Evolutionary conservation across 257 asterid species (phyloP).

Genomic region (Cynanchum wilfordii): DNA sequence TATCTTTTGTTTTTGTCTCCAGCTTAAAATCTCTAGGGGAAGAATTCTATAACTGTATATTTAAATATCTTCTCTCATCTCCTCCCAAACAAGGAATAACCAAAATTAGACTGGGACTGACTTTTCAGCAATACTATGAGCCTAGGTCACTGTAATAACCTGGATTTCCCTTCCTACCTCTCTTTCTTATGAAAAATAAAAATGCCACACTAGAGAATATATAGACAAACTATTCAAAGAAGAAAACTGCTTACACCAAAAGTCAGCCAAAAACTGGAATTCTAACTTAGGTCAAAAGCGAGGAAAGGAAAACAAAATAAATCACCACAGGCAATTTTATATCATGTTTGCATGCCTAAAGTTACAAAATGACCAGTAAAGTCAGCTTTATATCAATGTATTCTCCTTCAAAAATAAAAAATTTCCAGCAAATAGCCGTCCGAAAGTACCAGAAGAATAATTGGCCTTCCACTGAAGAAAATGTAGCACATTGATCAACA

Average conservation of each 20-base stretch:
- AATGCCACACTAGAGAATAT: neutral
- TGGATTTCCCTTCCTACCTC: neutral
- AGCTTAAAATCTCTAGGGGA: neutral
- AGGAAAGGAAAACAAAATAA: neutral
- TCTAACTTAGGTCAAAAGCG: neutral
- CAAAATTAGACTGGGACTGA: neutral
- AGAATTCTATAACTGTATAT: neutral
- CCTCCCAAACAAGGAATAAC: neutral
- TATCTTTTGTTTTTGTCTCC: neutral
- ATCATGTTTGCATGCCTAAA: neutral
- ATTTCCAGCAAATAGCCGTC: neutral
- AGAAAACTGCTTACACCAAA: neutral
- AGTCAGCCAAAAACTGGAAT: neutral
- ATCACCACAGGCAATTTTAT: neutral
- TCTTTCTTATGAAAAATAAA: neutral
- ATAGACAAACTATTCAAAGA: neutral
- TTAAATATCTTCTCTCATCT: neutral
- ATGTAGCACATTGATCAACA: neutral
- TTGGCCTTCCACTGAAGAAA: neutral
- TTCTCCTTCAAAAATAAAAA: neutral
- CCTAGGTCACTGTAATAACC: neutral
- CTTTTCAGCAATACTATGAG: neutral
- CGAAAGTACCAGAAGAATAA: neutral
- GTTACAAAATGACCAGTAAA: neutral
- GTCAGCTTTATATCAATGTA: neutral